A percentile compares a stretch with the other conserved stretches of the same genome.
These are phyloP conservation scores for Trifolium dubium DNA, from an alignment of 306 rosid species.

Conservation along the genomic window DNA sequence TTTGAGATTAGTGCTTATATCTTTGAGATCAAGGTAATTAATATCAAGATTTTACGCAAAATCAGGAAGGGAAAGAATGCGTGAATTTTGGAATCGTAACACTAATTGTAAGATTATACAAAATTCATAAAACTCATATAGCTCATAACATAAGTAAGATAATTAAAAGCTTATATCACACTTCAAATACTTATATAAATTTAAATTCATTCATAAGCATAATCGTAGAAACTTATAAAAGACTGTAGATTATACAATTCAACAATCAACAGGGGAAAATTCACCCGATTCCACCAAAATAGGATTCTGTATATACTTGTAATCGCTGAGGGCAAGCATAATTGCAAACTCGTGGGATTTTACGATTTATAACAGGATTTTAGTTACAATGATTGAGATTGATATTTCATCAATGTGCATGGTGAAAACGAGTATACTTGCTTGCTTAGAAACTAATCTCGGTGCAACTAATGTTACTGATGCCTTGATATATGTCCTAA, in stretches of 20 bases:
- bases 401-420: neutral
- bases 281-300: no score
- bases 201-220: no score
- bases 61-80: neutral
- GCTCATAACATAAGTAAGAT: no score
- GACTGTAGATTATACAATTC: no score
- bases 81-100: neutral
- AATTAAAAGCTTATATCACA: no score
- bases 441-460: constrained; percentile 13
- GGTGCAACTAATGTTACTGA: constrained; percentile 5
- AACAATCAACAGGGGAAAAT: no score
- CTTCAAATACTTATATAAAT: no score
- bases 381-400: neutral
- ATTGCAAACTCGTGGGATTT: neutral
- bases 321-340: neutral
- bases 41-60: neutral
- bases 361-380: neutral
- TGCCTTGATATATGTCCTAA: neutral
- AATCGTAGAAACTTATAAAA: no score
- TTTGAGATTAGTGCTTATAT: constrained; percentile 1
- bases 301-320: neutral
- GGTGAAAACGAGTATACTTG: constrained; percentile 24
- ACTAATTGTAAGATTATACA: neutral
- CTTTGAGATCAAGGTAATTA: neutral
- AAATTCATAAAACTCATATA: neutral